phyloP scores from a whole-genome alignment of 768 basidiomycete species.

The Phanerochaete sordida region DNA sequence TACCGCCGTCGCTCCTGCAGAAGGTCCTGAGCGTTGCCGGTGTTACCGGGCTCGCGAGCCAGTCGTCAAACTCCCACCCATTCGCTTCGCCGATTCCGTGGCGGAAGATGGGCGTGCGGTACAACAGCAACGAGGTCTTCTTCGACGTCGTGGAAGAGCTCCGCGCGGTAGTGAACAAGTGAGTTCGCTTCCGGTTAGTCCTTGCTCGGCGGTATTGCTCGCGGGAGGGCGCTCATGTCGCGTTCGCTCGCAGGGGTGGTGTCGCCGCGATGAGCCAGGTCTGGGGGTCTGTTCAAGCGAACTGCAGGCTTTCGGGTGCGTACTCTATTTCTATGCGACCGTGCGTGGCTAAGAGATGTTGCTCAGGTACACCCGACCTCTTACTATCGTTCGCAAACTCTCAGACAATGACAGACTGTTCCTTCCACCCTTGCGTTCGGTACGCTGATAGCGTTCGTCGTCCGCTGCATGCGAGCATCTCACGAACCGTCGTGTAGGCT shows the following conservation, averaged over 20 bases:
- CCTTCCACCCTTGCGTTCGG: constrained; percentile 94
- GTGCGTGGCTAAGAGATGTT: background rate
- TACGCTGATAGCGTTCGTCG: constrained; percentile 36
- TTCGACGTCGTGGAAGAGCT: constrained; percentile 88
- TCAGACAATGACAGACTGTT: constrained; percentile 67
- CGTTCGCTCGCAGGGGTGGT: constrained; percentile 51
- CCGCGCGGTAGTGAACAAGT: constrained; percentile 78
- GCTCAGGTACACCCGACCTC: constrained; percentile 83
- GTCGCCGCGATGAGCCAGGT: constrained; percentile 62
- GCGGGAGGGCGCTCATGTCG: background rate
- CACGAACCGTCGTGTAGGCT: no score
- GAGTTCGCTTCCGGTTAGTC: constrained; percentile 20
- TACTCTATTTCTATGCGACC: background rate
- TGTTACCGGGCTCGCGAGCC: constrained; percentile 38
- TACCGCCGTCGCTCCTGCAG: constrained; percentile 79
- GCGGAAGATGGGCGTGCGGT: constrained; percentile 79
- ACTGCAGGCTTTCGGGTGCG: constrained; percentile 73
- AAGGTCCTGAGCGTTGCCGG: constrained; percentile 49
- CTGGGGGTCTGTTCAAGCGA: constrained; percentile 75
- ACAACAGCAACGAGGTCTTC: constrained; percentile 88
- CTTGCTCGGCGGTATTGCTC: background rate
- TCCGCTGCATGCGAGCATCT: no score
- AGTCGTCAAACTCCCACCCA: constrained; percentile 35
- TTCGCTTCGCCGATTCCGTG: constrained; percentile 94
- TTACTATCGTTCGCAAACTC: constrained; percentile 74